Evolutionary conservation across 1,284 basidiomycete genomes (phyloP).

Genomic region (Irpex rosettiformis): DNA sequence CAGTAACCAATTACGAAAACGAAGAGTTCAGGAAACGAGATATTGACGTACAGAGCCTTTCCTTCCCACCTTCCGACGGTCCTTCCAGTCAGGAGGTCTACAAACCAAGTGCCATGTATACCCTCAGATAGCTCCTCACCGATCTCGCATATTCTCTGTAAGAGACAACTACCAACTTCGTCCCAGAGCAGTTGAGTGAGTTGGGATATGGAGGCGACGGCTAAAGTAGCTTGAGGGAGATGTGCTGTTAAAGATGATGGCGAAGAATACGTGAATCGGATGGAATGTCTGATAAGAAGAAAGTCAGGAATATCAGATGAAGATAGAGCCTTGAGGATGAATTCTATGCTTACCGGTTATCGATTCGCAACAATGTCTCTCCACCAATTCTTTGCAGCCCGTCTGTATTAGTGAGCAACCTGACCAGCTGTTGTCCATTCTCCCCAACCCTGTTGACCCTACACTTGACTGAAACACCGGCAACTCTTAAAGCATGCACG

Average conservation of each 20-base stretch:
- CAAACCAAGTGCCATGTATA: constrained; percentile 70
- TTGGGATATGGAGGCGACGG: constrained; percentile 70
- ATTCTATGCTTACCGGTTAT: constrained; percentile 44
- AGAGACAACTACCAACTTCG: constrained; percentile 65
- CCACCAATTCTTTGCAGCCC: constrained; percentile 47
- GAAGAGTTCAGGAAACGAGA: not conserved
- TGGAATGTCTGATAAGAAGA: constrained; percentile 48
- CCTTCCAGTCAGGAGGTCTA: constrained; percentile 58
- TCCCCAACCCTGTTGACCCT: constrained; percentile 66
- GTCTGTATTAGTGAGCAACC: constrained; percentile 33
- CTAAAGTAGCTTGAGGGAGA: constrained; percentile 69
- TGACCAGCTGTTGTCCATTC: constrained; percentile 54
- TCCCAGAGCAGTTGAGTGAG: constrained; percentile 70
- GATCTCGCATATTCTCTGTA: constrained; percentile 63
- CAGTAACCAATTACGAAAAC: not conserved
- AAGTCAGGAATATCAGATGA: not conserved
- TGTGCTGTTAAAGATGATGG: constrained; percentile 71
- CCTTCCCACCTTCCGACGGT: constrained; percentile 81
- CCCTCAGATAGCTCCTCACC: constrained; percentile 53
- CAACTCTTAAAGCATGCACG: constrained; percentile 42
- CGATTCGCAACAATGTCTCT: constrained; percentile 65
- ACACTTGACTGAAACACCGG: constrained; percentile 55
- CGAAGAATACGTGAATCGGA: constrained; percentile 69
- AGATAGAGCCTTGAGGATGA: not conserved
- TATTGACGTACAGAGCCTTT: constrained; percentile 57